These are phyloP conservation scores for Fomes fomentarius DNA, from an alignment of 1,284 basidiomycete genomes.

Conservation along the genomic window DNA sequence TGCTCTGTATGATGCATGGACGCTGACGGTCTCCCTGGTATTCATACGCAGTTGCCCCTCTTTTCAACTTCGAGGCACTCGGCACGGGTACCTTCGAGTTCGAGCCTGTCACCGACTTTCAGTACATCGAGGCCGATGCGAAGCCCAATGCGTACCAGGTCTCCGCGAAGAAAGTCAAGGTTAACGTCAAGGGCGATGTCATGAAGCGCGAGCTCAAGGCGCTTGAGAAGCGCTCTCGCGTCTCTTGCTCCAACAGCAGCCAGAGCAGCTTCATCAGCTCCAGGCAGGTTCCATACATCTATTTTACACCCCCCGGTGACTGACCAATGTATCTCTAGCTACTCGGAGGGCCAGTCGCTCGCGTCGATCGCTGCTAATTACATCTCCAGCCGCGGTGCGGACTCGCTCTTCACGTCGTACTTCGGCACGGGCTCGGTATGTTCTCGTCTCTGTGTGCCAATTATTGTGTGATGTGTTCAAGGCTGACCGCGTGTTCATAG, in stretches of 20 bases:
- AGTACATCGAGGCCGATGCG: conserved; percentile 20
- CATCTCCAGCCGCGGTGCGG: conserved; percentile 24
- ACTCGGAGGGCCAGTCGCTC: conserved; percentile 28
- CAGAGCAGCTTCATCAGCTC: conserved; percentile 27
- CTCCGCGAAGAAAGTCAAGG: conserved; percentile 14
- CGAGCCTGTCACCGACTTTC: conserved; percentile 23
- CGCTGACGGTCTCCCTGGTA: neutral
- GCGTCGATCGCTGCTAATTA: conserved; percentile 28
- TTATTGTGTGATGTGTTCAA: neutral
- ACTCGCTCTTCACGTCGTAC: conserved; percentile 28
- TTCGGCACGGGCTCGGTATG: conserved; percentile 25
- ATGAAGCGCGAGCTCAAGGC: conserved; percentile 21
- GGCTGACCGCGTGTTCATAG: neutral
- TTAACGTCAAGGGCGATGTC: conserved; percentile 27
- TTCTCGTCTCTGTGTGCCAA: neutral
- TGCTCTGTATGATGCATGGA: neutral
- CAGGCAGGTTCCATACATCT: conserved; percentile 2
- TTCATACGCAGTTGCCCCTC: conserved; percentile 16
- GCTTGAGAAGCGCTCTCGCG: conserved; percentile 25
- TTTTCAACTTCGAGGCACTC: conserved; percentile 29
- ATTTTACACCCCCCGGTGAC: neutral
- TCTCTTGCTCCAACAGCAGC: conserved; percentile 25
- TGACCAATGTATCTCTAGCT: conserved; percentile 1
- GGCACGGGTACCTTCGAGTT: conserved; percentile 24
- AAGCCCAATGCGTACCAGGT: conserved; percentile 18